phyloP scores from a whole-genome alignment of 78 protist species.

The Dictyostelium capitatum region DNA sequence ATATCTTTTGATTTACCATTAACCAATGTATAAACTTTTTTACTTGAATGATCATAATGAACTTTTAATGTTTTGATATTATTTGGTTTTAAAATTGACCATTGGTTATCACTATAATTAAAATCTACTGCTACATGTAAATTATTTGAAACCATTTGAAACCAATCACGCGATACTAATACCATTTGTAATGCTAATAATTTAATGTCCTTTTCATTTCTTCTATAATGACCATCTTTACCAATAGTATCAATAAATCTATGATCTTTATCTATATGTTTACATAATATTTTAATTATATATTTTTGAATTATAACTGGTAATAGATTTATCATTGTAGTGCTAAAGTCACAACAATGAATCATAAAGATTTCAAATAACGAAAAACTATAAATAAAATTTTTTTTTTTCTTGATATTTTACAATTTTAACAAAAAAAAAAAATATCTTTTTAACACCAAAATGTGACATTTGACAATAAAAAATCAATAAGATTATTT shows the following conservation, averaged over 20 bases:
- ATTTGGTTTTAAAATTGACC: background rate
- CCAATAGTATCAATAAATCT: background rate
- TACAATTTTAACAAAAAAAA: too few species aligned
- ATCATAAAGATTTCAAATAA: too few species aligned
- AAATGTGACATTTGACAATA: too few species aligned
- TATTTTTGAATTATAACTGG: constrained; percentile 1
- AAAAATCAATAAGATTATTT: too few species aligned
- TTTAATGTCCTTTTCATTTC: background rate
- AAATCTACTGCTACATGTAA: constrained; percentile 7
- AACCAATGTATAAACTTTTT: background rate
- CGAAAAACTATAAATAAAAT: too few species aligned
- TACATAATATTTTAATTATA: constrained; percentile 10
- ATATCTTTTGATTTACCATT: background rate
- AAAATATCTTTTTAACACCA: too few species aligned
- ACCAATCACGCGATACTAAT: background rate
- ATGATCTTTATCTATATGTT: background rate
- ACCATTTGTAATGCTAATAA: background rate
- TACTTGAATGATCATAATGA: background rate
- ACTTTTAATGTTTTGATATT: background rate
- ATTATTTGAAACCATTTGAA: constrained; percentile 1
- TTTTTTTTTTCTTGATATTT: too few species aligned
- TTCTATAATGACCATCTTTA: background rate
- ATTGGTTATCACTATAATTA: background rate
- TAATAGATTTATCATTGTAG: background rate
- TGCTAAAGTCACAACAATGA: too few species aligned